Evolutionary conservation across 306 rosid species (phyloP), one percentile per base, ranked within the genome.

Genomic region (Adenanthera pavonina): DNA sequence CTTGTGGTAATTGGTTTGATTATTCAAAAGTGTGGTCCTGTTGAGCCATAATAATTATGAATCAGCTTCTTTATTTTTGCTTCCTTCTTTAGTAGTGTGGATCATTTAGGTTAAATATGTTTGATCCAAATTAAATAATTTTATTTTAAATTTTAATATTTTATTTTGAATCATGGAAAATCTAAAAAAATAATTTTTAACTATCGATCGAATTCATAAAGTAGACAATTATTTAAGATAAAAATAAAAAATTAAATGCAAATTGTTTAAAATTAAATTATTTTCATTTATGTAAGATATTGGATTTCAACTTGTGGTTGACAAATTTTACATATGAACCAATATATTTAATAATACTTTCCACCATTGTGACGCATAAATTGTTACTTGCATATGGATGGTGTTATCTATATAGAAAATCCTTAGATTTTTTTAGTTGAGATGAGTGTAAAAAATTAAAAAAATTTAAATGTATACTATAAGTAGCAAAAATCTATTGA

Each of bases 1-100:
- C n/a, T 48, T 15, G n/a, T 56, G 5, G 33, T 56, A 5, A 44
- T 70, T 44, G 33, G 67, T 33, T 11, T 36, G 34, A 19, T 15
- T 10, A 35, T 51, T 35, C 73, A 68, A n/a, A 67, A 54, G n/a
- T 10, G 52, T n/a, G 67, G 52, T 56, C 78, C 36, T 54, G 52
- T n/a, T 6, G 52, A 30, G 52, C 34, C n/a, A 33, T 61, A 11
- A 16, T 33, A 33, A 34, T 33, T 2, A 33, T 34, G 16, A 56
- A 13, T 56, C 62, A n/a, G 43, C 43, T 5, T 40, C 6, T 5
- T 40, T 40, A 40, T 40, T 40, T 40, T 25, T 25, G 30, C 1
- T 25, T 25, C 30, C 30, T 25, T 25, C 30, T 25, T 25, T 25
- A 25, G 30, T 25, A 25, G 30, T 25, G 30, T 25, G 30, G 30